Base-by-base conservation (phyloP, 116 monocot genomes). In the Phalaenopsis hybrid region DNA sequence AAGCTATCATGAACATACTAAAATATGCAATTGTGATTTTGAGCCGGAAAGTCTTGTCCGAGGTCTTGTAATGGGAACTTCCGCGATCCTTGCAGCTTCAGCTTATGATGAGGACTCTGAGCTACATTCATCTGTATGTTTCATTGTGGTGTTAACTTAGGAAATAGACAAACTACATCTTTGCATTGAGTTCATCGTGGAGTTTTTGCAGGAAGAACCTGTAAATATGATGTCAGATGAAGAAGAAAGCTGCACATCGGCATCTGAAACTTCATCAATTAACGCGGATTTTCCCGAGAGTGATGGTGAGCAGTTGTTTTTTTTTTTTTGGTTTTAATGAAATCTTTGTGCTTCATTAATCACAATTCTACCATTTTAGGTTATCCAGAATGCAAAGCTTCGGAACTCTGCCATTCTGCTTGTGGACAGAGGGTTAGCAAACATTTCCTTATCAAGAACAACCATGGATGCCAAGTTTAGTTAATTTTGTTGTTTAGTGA, bases 141-240 rank as follows among this genome's bases (percentile, higher is more conserved):
- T 28, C 51, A 78, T 79, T 68, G 16, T 79, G 16, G 33, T 15
- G 6, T 16, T 79, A 43, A 79, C 55, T 33, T 72, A 16, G 69
- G 59, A 31, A 21, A 33, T 18, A 55, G 21, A n/a, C 57, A 20
- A 23, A 28, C 73, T 68, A 3, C 61, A n/a, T 83, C 50, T 45
- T 72, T n/a, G 9, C 43, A 68, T 50, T 83, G 21, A 79, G 70
- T 23, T 84, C 25, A 83, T 61, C 28, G 75, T 72, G 75, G n/a
- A 75, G 31, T 77, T 85, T 57, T 81, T 55, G 69, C 77, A 92
- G 92, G 80, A 76, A 80, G 78, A 78, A 65, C 25, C 46, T 57
- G 80, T 81, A 80, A 84, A 87, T 89, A 74, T 83, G 77, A 79
- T 80, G 77, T 85, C 91, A 68, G 85, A 89, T 73, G 88, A 86